These are phyloP conservation scores for Earliella scabrosa DNA, from an alignment of 1,284 basidiomycete species.

Conservation along the genomic window DNA sequence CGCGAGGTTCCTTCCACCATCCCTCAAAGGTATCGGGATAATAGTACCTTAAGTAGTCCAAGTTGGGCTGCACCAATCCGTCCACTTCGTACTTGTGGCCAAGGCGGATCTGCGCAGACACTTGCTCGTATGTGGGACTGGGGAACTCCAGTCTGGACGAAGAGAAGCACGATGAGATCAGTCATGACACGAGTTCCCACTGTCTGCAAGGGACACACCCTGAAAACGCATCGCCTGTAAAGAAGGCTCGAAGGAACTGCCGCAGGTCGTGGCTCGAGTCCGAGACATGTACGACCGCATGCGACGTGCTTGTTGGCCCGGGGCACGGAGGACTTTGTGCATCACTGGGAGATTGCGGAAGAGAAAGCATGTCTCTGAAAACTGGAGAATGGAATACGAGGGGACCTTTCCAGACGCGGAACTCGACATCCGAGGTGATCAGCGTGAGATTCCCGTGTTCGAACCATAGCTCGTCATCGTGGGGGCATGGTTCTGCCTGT, in stretches of 20 bases:
- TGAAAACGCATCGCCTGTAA: no score
- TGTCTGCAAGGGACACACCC: no score
- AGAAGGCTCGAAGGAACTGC: conserved; percentile 9
- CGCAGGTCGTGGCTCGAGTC: conserved; percentile 15
- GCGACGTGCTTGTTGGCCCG: neutral
- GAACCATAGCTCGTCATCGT: conserved; percentile 24
- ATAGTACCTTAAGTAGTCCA: conserved; percentile 14
- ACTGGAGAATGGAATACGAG: conserved; percentile 25
- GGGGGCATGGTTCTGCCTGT: no score
- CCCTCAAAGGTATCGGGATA: conserved; percentile 11
- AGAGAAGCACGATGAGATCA: neutral
- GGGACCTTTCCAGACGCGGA: conserved; percentile 26
- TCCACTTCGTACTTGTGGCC: conserved; percentile 23
- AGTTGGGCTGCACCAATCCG: conserved; percentile 1
- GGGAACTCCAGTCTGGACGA: no score
- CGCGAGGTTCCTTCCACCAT: conserved; percentile 6
- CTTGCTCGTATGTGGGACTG: conserved; percentile 9
- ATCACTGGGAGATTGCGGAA: conserved; percentile 7
- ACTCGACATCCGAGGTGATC: conserved; percentile 16
- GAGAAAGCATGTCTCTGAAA: conserved; percentile 28
- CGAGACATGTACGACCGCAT: conserved; percentile 8
- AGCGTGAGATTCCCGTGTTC: conserved; percentile 31
- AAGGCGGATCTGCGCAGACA: conserved; percentile 19
- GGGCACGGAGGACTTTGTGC: neutral
- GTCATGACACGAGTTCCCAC: neutral